These are phyloP conservation scores for Diaporthe caulivora DNA, from an alignment of 2,329 filamentous ascomycete species.

Conservation along the genomic window DNA sequence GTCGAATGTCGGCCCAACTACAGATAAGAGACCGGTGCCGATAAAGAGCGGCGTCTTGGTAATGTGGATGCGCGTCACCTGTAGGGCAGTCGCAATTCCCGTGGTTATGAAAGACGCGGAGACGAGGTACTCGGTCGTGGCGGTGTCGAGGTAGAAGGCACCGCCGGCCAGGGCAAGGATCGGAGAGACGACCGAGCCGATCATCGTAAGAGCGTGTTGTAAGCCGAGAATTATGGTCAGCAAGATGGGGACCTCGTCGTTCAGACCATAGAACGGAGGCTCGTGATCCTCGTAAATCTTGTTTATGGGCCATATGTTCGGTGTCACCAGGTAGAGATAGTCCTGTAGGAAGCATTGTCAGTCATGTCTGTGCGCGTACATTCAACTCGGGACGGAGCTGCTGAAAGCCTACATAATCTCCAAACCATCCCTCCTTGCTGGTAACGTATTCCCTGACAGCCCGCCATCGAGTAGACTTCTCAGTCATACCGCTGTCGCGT, in stretches of 20 bases:
- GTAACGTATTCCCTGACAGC: slow-evolving; percentile 45
- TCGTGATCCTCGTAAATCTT: slow-evolving; percentile 59
- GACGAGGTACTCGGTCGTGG: slow-evolving; percentile 73
- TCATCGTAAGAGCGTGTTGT: slow-evolving; percentile 78
- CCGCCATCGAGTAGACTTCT: slow-evolving; percentile 18
- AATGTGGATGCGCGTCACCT: slow-evolving; percentile 76
- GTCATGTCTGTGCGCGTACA: slow-evolving; percentile 2
- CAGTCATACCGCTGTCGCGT: neutral
- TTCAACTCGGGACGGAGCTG: neutral
- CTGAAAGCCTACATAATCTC: slow-evolving; percentile 51
- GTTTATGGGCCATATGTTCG: slow-evolving; percentile 72
- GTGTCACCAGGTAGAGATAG: slow-evolving; percentile 53
- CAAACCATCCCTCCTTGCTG: slow-evolving; percentile 53
- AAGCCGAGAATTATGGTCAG: slow-evolving; percentile 76
- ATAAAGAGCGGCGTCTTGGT: slow-evolving; percentile 72
- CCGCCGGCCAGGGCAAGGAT: slow-evolving; percentile 72
- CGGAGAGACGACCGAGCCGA: slow-evolving; percentile 67
- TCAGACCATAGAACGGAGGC: slow-evolving; percentile 78
- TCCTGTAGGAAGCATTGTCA: slow-evolving; percentile 44
- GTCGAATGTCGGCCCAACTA: slow-evolving; percentile 77
- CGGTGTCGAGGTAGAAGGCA: slow-evolving; percentile 68
- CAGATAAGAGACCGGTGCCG: slow-evolving; percentile 75
- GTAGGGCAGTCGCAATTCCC: slow-evolving; percentile 73
- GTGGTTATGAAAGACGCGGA: slow-evolving; percentile 77
- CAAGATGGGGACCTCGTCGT: slow-evolving; percentile 76